Conservation (phyloP, 2,329 filamentous ascomycete species). For the Fusarium buharicum region DNA sequence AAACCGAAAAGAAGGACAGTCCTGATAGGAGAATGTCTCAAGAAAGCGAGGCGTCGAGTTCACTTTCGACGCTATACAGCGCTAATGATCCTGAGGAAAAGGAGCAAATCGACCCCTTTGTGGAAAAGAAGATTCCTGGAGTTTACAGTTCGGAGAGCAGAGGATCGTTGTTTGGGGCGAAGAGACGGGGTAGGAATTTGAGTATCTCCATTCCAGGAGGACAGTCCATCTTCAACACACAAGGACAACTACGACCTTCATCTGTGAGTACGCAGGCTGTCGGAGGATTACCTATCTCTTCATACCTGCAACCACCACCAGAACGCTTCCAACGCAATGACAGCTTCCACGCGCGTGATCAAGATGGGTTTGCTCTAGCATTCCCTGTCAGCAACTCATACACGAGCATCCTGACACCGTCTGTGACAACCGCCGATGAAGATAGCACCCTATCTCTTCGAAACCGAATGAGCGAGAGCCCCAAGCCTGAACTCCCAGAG, state of each 20-base stretch:
- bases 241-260: conserved; percentile 34
- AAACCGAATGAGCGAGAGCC: conserved; percentile 24
- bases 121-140: conserved; percentile 33
- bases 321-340: conserved; percentile 25
- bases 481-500: conserved; percentile 10
- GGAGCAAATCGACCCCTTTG: conserved; percentile 49
- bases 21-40: conserved; percentile 47
- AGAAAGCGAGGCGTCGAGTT: conserved; percentile 61
- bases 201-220: conserved; percentile 30
- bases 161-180: conserved; percentile 33
- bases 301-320: conserved; percentile 32
- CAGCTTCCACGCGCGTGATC: conserved; percentile 21
- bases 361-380: conserved; percentile 32
- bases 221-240: conserved; percentile 20
- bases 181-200: conserved; percentile 37
- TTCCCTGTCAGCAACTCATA: conserved; percentile 40
- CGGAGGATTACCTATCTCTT: conserved; percentile 32
- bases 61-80: conserved; percentile 67
- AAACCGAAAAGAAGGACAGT: conserved; percentile 27
- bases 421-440: conserved; percentile 37
- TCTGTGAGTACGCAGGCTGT: conserved; percentile 43
- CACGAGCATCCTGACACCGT: conserved; percentile 44
- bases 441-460: conserved; percentile 24
- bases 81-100: conserved; percentile 60
- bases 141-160: conserved; percentile 15